These are phyloP conservation scores for Tagetes patula DNA, from an alignment of 129 eudicot species.

Conservation along the genomic window DNA sequence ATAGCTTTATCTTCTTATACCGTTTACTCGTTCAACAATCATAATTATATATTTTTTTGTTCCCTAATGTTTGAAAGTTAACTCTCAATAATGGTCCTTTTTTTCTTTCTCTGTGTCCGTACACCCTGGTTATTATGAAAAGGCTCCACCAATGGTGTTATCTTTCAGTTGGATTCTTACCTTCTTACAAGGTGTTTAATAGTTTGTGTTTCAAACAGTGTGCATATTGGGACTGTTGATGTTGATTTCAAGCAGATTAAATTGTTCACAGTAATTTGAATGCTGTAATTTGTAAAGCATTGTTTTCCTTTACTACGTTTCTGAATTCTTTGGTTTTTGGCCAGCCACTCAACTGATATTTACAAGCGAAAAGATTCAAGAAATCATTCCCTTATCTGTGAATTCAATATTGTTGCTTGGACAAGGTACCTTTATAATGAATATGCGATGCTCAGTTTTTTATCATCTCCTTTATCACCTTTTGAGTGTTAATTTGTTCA, in stretches of 20 bases:
- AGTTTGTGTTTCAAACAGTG: neutral
- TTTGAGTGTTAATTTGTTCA: neutral
- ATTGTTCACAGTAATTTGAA: neutral
- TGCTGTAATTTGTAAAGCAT: neutral
- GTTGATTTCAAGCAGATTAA: neutral
- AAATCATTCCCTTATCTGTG: conserved; percentile 54
- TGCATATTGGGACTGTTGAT: neutral
- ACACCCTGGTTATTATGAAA: neutral
- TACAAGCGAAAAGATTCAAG: conserved; percentile 77
- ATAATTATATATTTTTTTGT: neutral
- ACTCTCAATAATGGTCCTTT: neutral
- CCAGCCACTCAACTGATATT: conserved; percentile 68
- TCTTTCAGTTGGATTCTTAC: neutral
- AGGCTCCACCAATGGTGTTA: neutral
- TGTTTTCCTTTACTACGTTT: conserved; percentile 13
- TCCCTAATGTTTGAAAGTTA: neutral
- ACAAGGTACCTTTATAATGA: conserved; percentile 63
- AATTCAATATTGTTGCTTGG: conserved; percentile 77
- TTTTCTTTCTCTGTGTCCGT: neutral
- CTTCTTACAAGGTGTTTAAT: conserved; percentile 7
- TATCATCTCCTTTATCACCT: neutral
- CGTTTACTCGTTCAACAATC: neutral
- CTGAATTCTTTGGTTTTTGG: conserved; percentile 27
- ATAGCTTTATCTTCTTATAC: neutral
- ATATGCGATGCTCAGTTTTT: neutral